Evolutionary conservation across 768 basidiomycete species (phyloP).

Genomic region (Solioccasus polychromus): DNA sequence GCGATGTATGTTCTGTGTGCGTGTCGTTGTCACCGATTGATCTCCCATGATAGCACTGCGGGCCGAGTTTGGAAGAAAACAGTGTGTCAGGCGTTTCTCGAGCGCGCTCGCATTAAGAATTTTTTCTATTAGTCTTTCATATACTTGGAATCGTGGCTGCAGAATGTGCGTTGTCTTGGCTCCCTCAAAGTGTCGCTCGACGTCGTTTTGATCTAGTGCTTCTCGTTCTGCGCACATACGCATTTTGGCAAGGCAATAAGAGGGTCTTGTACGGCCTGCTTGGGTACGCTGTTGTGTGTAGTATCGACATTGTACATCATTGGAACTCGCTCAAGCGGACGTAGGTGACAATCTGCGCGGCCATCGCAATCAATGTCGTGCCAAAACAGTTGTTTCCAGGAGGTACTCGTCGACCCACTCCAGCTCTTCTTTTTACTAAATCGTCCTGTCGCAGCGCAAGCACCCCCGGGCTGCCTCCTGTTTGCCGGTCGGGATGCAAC

Average conservation of each 20-base stretch:
- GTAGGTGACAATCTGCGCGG: constrained; percentile 8
- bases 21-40: too few relatives aligned
- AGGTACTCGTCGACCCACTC: too few relatives aligned
- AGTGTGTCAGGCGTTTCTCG: constrained; percentile 13
- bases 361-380: background rate
- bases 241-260: constrained; percentile 17
- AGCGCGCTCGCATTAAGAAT: background rate
- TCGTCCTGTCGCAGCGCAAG: too few relatives aligned
- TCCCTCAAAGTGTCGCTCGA: background rate
- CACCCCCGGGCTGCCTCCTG: background rate
- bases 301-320: too few relatives aligned
- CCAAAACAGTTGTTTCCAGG: constrained; percentile 6
- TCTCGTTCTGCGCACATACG: constrained; percentile 18
- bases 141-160: constrained; percentile 6
- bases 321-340: background rate
- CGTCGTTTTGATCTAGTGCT: constrained; percentile 6
- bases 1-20: constrained; percentile 6
- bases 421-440: too few relatives aligned
- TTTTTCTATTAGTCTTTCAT: constrained; percentile 8
- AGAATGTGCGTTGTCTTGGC: background rate
- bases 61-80: background rate
- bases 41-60: constrained; percentile 1
- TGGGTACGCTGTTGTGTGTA: constrained; percentile 9
- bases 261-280: constrained; percentile 11
- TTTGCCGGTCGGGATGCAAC: background rate